phyloP scores from a whole-genome alignment of 2,329 filamentous ascomycete species.

The Aspergillus fischeri region DNA sequence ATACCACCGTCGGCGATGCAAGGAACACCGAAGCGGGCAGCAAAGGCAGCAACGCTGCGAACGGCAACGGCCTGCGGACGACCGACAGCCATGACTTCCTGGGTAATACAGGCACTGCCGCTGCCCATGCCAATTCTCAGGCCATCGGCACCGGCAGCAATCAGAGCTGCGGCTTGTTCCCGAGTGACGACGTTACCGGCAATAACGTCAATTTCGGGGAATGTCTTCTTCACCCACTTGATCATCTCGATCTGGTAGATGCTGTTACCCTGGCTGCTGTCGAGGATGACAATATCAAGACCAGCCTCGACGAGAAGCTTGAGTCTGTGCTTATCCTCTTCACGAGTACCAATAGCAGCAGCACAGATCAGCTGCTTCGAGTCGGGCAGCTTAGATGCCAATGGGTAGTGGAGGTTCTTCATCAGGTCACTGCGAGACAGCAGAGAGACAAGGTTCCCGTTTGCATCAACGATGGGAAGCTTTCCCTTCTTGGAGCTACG shows the following conservation, averaged over 20 bases:
- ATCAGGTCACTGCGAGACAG: conserved; percentile 92
- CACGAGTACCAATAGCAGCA: conserved; percentile 90
- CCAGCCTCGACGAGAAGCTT: conserved; percentile 88
- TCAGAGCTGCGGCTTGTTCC: conserved; percentile 88
- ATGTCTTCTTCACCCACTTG: conserved; percentile 87
- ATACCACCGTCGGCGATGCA: conserved; percentile 98
- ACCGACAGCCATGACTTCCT: conserved; percentile 99
- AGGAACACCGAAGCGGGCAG: conserved; percentile 88
- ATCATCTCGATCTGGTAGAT: conserved; percentile 99
- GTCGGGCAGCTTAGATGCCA: conserved; percentile 91
- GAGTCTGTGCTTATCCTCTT: conserved; percentile 84
- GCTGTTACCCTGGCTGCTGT: conserved; percentile 96
- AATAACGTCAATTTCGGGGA: conserved; percentile 85
- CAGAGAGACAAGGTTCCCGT: conserved; percentile 84
- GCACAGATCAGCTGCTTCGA: conserved; percentile 97
- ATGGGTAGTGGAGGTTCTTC: conserved; percentile 96
- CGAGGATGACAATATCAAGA: conserved; percentile 89
- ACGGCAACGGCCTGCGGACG: conserved; percentile 93
- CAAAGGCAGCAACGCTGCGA: conserved; percentile 83
- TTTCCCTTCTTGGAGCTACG: conserved; percentile 98
- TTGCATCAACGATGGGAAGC: conserved; percentile 81
- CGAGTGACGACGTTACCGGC: conserved; percentile 97
- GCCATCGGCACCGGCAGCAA: conserved; percentile 91
- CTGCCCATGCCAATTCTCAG: conserved; percentile 98
- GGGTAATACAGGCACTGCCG: conserved; percentile 96